A percentile compares a stretch with the other conserved stretches of the same genome.
Conservation (phyloP, 306 rosid species). For the Casuarina cunninghamiana region DNA sequence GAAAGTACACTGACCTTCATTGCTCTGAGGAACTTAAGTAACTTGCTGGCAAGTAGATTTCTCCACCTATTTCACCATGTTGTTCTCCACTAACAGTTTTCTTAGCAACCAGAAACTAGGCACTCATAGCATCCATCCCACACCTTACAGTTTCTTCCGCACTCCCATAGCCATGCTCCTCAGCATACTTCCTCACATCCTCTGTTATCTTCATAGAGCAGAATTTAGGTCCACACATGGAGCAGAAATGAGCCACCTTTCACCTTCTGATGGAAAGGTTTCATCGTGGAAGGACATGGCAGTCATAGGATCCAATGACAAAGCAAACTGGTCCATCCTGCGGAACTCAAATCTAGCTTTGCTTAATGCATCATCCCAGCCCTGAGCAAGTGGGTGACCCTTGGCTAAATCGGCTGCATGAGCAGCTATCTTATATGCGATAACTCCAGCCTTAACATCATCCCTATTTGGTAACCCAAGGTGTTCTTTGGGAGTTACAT, state of each 20-base stretch:
- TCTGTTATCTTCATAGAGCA: constrained; percentile 99
- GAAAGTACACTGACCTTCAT: constrained; percentile 45
- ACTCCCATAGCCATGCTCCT: constrained; percentile 88
- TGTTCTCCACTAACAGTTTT: constrained; percentile 95
- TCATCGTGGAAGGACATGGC: constrained; percentile 64
- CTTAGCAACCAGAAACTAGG: constrained; percentile 83
- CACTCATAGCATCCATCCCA: constrained; percentile 99
- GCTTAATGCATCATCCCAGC: constrained; percentile 51
- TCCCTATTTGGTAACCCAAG: constrained; percentile 74
- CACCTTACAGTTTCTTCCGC: constrained; percentile 83
- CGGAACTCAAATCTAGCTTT: constrained; percentile 96
- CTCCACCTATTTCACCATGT: constrained; percentile 98
- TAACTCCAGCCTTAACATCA: too few relatives aligned
- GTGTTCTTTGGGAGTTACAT: constrained; percentile 97
- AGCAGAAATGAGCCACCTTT: constrained; percentile 99
- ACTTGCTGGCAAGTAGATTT: constrained; percentile 89
- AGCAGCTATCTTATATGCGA: constrained; percentile 76
- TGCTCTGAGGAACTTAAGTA: constrained; percentile 55
- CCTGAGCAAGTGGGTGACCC: constrained; percentile 57
- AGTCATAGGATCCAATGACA: constrained; percentile 98
- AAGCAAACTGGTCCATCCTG: constrained; percentile 97
- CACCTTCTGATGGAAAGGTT: constrained; percentile 71
- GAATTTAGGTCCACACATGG: constrained; percentile 99
- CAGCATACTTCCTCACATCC: constrained; percentile 96
- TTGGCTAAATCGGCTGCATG: constrained; percentile 99